These are phyloP conservation scores for Chionographis japonica DNA, from an alignment of 106 monocot genomes.

Conservation along the genomic window DNA sequence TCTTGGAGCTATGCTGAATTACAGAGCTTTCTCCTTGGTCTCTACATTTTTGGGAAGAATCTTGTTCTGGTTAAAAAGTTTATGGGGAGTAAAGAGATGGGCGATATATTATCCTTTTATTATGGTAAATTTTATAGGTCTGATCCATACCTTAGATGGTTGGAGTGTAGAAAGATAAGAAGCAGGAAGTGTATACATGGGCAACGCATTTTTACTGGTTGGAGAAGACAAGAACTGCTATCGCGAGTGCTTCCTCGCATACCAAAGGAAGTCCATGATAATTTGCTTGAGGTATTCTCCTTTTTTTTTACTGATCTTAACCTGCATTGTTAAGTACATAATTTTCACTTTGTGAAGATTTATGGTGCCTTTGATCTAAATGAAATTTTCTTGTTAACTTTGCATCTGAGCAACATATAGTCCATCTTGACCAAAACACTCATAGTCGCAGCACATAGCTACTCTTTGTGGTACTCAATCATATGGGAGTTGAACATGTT, in stretches of 20 bases:
- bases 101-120: constrained; percentile 71
- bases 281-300: constrained; percentile 57
- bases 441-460: no score
- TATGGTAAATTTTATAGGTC: constrained; percentile 86
- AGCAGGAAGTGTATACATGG: constrained; percentile 62
- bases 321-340: not conserved
- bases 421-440: no score
- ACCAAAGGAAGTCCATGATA: constrained; percentile 33
- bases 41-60: constrained; percentile 90
- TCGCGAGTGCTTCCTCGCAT: constrained; percentile 39
- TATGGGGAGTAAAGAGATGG: constrained; percentile 53
- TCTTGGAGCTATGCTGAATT: constrained; percentile 54
- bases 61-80: constrained; percentile 55
- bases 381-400: no score
- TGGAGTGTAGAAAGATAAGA: constrained; percentile 59
- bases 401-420: no score
- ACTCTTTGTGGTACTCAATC: no score
- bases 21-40: constrained; percentile 73
- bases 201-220: constrained; percentile 72
- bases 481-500: no score
- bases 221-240: constrained; percentile 73
- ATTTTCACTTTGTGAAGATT: not conserved
- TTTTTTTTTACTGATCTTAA: not conserved
- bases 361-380: no score
- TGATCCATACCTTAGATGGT: constrained; percentile 69